phyloP scores from a whole-genome alignment of 148 eudicot genomes.

The Polygonum maritimum region DNA sequence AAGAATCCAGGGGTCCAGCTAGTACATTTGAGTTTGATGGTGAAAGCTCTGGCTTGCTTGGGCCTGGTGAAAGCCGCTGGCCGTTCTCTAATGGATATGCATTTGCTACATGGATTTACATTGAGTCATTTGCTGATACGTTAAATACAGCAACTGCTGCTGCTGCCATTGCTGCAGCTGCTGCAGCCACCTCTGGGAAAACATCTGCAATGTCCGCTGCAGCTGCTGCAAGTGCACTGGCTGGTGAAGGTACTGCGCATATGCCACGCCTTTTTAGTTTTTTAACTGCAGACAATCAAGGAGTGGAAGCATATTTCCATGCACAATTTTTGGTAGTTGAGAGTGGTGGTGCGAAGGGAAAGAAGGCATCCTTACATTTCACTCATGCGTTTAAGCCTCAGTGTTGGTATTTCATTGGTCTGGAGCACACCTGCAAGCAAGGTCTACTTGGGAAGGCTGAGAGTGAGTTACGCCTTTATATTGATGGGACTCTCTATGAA shows the following conservation, averaged over 20 bases:
- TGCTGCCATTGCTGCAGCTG: conserved; percentile 99
- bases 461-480: conserved; percentile 81
- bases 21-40: conserved; percentile 96
- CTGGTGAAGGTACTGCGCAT: conserved; percentile 97
- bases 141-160: conserved; percentile 94
- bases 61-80: conserved; percentile 98
- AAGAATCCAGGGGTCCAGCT: conserved; percentile 91
- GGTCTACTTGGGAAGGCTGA: conserved; percentile 92
- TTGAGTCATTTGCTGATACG: conserved; percentile 95
- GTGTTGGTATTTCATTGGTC: conserved; percentile 94
- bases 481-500: conserved; percentile 91
- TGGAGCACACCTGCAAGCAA: conserved; percentile 90
- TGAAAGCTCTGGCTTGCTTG: conserved; percentile 97
- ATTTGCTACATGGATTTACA: conserved; percentile 95
- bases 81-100: conserved; percentile 92
- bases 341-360: conserved; percentile 86
- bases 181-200: conserved; percentile 91
- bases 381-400: conserved; percentile 99
- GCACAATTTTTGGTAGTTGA: conserved; percentile 99
- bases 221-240: conserved; percentile 98
- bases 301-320: conserved; percentile 97
- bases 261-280: conserved; percentile 98
- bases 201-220: conserved; percentile 98
- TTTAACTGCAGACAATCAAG: conserved; percentile 93
- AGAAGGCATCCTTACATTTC: conserved; percentile 90